Evolutionary conservation across 2,329 filamentous ascomycete genomes (phyloP).

Genomic region (Ceratocystis cubensis): DNA sequence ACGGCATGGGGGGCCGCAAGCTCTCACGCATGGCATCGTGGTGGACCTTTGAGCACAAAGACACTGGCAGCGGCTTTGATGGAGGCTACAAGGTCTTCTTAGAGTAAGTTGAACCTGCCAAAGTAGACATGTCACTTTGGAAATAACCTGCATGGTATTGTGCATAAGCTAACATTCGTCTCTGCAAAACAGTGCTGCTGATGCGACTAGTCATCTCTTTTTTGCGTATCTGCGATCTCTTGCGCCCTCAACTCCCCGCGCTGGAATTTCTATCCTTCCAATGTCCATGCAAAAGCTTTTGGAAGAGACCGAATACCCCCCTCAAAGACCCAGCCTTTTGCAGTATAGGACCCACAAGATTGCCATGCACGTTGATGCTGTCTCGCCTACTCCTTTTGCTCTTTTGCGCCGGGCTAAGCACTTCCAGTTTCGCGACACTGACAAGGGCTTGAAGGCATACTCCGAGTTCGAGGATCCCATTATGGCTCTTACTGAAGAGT

Average conservation of each 20-base stretch:
- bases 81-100: constrained; percentile 85
- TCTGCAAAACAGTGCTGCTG: constrained; percentile 54
- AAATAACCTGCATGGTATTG: neutral
- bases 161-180: constrained; percentile 28
- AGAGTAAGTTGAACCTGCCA: constrained; percentile 29
- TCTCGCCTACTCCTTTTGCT: constrained; percentile 88
- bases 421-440: constrained; percentile 87
- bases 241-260: constrained; percentile 64
- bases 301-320: constrained; percentile 88
- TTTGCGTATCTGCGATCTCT: constrained; percentile 91
- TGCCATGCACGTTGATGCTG: constrained; percentile 89
- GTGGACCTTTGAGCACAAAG: constrained; percentile 94
- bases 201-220: constrained; percentile 93
- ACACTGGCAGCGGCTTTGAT: constrained; percentile 83
- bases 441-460: constrained; percentile 71
- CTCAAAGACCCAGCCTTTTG: constrained; percentile 61
- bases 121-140: constrained; percentile 10
- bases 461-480: constrained; percentile 83
- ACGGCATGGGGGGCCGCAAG: constrained; percentile 86
- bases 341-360: constrained; percentile 76
- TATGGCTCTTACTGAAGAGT: constrained; percentile 81
- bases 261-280: constrained; percentile 73
- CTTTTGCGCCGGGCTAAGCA: constrained; percentile 81
- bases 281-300: constrained; percentile 83
- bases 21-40: constrained; percentile 90